Evolutionary conservation across 371 early-diverging fungal genomes (phyloP).

Genomic region (Rhizopus microsporus): DNA sequence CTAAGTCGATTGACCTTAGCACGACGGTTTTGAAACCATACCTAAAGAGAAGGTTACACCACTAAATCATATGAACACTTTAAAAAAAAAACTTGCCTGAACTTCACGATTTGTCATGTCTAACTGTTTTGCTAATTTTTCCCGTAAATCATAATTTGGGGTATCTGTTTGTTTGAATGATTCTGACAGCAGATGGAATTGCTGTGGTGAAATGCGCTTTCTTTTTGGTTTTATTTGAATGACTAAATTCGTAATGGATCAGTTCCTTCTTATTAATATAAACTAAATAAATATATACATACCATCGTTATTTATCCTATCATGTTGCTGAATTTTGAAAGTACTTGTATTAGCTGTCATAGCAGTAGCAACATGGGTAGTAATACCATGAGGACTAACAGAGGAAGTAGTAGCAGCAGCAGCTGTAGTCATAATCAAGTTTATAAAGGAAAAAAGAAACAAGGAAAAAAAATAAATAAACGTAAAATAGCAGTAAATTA

Average conservation of each 20-base stretch:
- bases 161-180: conserved; percentile 79
- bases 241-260: not conserved
- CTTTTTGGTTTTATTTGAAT: conserved; percentile 59
- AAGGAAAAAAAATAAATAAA: too few relatives aligned
- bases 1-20: conserved; percentile 26
- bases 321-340: too few relatives aligned
- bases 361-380: too few relatives aligned
- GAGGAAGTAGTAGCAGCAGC: too few relatives aligned
- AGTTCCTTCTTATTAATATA: too few relatives aligned
- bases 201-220: conserved; percentile 73
- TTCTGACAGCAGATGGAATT: conserved; percentile 64
- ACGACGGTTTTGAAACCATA: conserved; percentile 37
- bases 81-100: conserved; percentile 58
- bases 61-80: conserved; percentile 12
- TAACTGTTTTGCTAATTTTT: conserved; percentile 78
- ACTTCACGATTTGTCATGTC: conserved; percentile 94
- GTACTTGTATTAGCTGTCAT: too few relatives aligned
- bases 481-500: not conserved
- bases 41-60: conserved; percentile 24
- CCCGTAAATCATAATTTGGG: conserved; percentile 88
- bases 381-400: too few relatives aligned
- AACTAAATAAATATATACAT: too few relatives aligned
- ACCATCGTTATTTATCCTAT: too few relatives aligned
- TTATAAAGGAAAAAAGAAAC: too few relatives aligned
- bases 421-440: too few relatives aligned